Base-by-base conservation (phyloP, 352 stramenopile species). In the Blastocystis hominis region DNA sequence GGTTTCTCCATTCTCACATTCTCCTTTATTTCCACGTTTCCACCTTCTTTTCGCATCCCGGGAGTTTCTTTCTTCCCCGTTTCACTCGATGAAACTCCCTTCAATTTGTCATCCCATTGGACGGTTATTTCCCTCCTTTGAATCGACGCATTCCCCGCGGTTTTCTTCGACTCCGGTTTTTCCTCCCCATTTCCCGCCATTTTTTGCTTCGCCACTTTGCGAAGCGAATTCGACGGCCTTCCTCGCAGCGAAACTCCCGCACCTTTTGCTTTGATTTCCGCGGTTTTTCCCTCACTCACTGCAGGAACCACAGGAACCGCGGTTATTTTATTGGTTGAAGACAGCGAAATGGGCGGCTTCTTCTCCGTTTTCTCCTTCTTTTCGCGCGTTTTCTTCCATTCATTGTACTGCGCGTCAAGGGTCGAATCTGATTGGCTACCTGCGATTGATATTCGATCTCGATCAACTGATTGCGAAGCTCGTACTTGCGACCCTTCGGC, bases 381-480 rank as follows among this genome's bases (percentile, higher is more conserved):
- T 15, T 80, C 53, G 6, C 50, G 46, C 5, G 24, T 80, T 62
- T 80, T 54, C 55, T 64, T 24, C 72, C 72, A 84, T 47, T 84
- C 72, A 9, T 30, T 66, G 44, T 84, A 84, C 72, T 84, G 47
- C 53, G 68, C 24, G 7, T 54, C 62, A 24, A 84, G 3, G 30
- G 17, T 46, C 17, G 36, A 3, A 46, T 3, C 24, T 4, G 3
- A 68, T 5, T 15, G 20, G 9, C 47, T 69, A 84, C 72, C 40
- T 66, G 30, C 3, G 36, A 53, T 20, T 66, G 24, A 42, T 84
- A 68, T 53, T 84, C 72, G 20, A 68, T 84, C 42, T 84, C 72
- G 1, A 53, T 53, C 24, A 84, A 34, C 40, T 66, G 47, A 5
- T 42, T 36, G 3, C 59, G 44, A 20, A 84, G 34, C 59, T 84